Conservation (phyloP, 148 eudicot species). For the Rhododendron griersonianum region DNA sequence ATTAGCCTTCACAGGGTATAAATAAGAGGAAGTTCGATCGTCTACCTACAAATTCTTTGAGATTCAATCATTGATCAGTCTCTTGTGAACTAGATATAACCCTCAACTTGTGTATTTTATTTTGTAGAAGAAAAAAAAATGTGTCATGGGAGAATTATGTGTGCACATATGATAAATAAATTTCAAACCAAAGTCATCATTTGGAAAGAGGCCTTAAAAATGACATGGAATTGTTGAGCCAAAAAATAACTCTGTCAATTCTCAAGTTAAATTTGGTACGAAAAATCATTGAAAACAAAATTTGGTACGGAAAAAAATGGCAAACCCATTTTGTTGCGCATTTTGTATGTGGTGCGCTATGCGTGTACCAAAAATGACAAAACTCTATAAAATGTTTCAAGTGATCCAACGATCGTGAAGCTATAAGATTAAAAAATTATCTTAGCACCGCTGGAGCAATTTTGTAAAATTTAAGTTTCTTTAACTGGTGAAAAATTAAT, state of each 20-base stretch:
- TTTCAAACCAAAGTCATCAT: not conserved
- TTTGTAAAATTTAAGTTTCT: too few relatives aligned
- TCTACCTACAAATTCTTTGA: not conserved
- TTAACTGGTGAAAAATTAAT: not conserved
- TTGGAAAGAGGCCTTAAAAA: not conserved
- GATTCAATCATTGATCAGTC: not conserved
- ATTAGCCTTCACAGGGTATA: not conserved
- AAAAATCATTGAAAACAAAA: too few relatives aligned
- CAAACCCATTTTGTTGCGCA: not conserved
- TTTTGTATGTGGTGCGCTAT: too few relatives aligned
- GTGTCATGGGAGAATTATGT: not conserved
- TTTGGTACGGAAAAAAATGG: not conserved
- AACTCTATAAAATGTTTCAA: too few relatives aligned
- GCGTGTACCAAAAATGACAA: too few relatives aligned
- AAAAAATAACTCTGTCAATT: too few relatives aligned
- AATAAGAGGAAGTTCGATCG: not conserved
- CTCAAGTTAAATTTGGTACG: not conserved
- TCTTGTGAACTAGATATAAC: not conserved
- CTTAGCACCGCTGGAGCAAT: too few relatives aligned
- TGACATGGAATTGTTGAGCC: not conserved
- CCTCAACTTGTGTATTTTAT: not conserved
- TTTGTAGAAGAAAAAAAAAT: not conserved
- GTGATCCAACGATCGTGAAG: too few relatives aligned
- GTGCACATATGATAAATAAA: not conserved
- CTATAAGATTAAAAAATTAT: too few relatives aligned